Conservation (phyloP, 208 protist species). For the Trypanosoma avium region DNA sequence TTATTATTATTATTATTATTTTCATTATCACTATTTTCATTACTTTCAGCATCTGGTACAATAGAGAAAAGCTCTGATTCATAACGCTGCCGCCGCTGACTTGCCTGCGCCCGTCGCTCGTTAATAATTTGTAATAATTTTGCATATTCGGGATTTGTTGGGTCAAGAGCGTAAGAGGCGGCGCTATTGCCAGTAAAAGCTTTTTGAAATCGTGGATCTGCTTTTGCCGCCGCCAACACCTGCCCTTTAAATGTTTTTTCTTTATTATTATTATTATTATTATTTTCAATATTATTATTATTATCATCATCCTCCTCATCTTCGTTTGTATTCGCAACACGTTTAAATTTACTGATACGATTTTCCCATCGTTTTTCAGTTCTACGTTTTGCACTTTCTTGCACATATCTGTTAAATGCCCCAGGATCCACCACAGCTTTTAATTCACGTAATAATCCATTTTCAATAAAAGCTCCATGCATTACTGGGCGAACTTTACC, state of each 20-base stretch:
- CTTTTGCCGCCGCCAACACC: slow-evolving; percentile 46
- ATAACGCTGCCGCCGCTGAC: slow-evolving; percentile 61
- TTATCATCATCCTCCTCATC: slow-evolving; percentile 11
- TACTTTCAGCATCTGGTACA: slow-evolving; percentile 53
- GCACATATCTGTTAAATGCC: slow-evolving; percentile 85
- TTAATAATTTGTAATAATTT: slow-evolving; percentile 81
- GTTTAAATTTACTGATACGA: slow-evolving; percentile 86
- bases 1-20: not conserved
- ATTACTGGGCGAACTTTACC: slow-evolving; percentile 95
- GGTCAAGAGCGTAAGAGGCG: slow-evolving; percentile 72
- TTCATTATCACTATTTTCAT: not conserved
- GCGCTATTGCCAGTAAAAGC: slow-evolving; percentile 46
- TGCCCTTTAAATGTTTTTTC: slow-evolving; percentile 13
- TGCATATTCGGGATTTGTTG: slow-evolving; percentile 76
- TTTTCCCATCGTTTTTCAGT: slow-evolving; percentile 67
- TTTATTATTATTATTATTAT: not conserved
- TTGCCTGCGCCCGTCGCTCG: slow-evolving; percentile 68
- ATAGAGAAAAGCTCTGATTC: slow-evolving; percentile 78
- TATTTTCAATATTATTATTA: not conserved
- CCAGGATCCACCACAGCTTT: slow-evolving; percentile 89
- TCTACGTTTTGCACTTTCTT: slow-evolving; percentile 56
- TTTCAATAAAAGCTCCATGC: slow-evolving; percentile 98
- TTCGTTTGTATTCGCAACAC: slow-evolving; percentile 8
- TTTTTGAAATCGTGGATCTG: slow-evolving; percentile 76
- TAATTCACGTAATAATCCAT: slow-evolving; percentile 82